Conservation (phyloP, 176 grass and related monocot genomes). For the Bromus sterilis region DNA sequence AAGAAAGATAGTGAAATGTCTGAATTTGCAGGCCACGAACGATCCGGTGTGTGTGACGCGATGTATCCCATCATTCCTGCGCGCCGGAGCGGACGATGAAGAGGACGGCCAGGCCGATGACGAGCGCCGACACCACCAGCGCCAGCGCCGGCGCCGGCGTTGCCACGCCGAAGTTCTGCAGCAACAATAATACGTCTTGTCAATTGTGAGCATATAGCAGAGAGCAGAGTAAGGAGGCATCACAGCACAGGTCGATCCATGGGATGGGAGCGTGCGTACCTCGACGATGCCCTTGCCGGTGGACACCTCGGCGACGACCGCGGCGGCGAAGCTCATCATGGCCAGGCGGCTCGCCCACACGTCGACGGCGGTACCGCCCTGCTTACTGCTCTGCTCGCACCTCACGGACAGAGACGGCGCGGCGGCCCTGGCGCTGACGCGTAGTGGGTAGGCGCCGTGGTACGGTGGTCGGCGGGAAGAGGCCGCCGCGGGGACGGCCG, state of each 20-base stretch:
- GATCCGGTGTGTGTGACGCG: too few relatives aligned
- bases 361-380: slow-evolving; percentile 27
- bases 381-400: slow-evolving; percentile 63
- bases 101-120: slow-evolving; percentile 58
- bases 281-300: slow-evolving; percentile 77
- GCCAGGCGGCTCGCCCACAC: slow-evolving; percentile 75
- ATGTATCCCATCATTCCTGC: slow-evolving; percentile 26
- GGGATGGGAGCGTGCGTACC: slow-evolving; percentile 24
- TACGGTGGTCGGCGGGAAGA: not conserved
- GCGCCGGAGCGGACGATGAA: slow-evolving; percentile 75
- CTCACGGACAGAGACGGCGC: slow-evolving; percentile 33
- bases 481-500: not conserved
- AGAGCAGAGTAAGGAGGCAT: not conserved
- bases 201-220: slow-evolving; percentile 20
- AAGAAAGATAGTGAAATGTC: not conserved
- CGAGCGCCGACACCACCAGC: slow-evolving; percentile 59
- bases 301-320: slow-evolving; percentile 63
- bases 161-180: slow-evolving; percentile 66
- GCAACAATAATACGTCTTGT: not conserved
- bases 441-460: not conserved
- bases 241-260: not conserved
- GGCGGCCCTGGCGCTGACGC: slow-evolving; percentile 1
- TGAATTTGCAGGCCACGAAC: not conserved
- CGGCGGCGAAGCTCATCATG: slow-evolving; percentile 76
- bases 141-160: slow-evolving; percentile 57